Base-by-base conservation (phyloP, 2,329 filamentous ascomycete genomes). In the Fragosphaeria purpurea region DNA sequence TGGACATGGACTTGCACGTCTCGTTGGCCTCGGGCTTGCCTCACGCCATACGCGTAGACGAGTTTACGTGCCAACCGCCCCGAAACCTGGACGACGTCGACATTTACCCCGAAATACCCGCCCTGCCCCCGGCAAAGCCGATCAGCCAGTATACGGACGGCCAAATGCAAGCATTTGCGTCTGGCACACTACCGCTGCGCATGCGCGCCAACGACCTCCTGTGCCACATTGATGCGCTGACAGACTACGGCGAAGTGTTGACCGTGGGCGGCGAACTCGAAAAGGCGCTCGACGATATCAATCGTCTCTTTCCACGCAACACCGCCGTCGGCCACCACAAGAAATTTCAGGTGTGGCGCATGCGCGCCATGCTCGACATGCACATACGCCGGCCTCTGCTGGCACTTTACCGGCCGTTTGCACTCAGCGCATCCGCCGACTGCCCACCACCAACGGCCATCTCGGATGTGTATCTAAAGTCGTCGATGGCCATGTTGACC, bases 1-100 rank as follows among this genome's bases (percentile, higher is more conserved):
- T 78, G 39, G 76, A 80, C 55, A 72, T 79, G 62, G 76, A 80
- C 56, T 62, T 79, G 38, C 74, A 78, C 55, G 67, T 76, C 41
- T 76, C 76, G 1, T 68, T 78, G 45, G 69, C 72, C 30, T 72
- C 71, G 59, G 75, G 72, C 55, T 62, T 80, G 48, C 76, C 76
- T 0, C 73, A 68, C 41, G 64, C 74, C 11, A 67, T 79, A 6
- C 69, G 74, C 2, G 72, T 76, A 6, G 74, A 71, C 8, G 75
- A 79, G 59, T 78, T 72, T 52, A 75, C 74, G 0, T 79, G 74
- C 59, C 64, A 63, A 8, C 71, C 75, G 2, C 76, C 76, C 5
- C 67, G 71, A 40, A 79, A 79, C 55, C 61, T 80, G 22, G 69
- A 79, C 56, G 76, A 80, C 51, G 60, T 58, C 12, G 75, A 78